Conservation (phyloP, 202 grass and related monocot species). For the Schoenoplectus tabernaemontani region DNA sequence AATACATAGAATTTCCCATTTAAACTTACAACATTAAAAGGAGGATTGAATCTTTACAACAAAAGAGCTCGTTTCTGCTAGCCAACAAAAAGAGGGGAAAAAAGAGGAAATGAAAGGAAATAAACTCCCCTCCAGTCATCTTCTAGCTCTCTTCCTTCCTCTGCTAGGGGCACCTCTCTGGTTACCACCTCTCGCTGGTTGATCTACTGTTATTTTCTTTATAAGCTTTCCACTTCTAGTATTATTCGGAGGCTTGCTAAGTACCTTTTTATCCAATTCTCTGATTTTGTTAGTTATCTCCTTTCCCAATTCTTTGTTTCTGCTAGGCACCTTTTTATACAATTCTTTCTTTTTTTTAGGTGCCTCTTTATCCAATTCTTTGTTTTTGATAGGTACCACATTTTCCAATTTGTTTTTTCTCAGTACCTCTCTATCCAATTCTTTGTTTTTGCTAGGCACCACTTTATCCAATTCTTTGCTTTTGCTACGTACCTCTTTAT, state of each 20-base stretch:
- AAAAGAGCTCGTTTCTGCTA: slow-evolving; percentile 6
- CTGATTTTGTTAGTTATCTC: not conserved
- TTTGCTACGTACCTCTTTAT: not conserved
- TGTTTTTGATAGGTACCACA: not conserved
- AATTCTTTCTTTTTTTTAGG: not conserved
- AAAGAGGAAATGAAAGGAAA: not conserved
- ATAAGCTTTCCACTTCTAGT: not conserved
- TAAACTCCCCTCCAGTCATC: not conserved
- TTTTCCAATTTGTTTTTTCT: too few relatives aligned
- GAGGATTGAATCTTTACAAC: slow-evolving; percentile 13
- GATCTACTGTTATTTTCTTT: not conserved
- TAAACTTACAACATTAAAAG: slow-evolving; percentile 12
- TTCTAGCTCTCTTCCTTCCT: slow-evolving; percentile 22
- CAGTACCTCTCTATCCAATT: not conserved
- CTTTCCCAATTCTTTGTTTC: not conserved
- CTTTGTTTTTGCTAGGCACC: not conserved
- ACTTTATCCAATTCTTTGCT: not conserved
- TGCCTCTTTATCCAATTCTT: not conserved
- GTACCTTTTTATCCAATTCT: not conserved
- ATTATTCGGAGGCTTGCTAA: not conserved
- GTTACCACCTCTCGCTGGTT: not conserved
- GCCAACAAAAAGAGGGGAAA: slow-evolving; percentile 1
- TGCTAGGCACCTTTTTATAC: not conserved
- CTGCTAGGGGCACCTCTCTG: not conserved
- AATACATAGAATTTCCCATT: not conserved